Evolutionary conservation across 495 filamentous ascomycete genomes (phyloP).

Genomic region (Hypoxylon fuscum): DNA sequence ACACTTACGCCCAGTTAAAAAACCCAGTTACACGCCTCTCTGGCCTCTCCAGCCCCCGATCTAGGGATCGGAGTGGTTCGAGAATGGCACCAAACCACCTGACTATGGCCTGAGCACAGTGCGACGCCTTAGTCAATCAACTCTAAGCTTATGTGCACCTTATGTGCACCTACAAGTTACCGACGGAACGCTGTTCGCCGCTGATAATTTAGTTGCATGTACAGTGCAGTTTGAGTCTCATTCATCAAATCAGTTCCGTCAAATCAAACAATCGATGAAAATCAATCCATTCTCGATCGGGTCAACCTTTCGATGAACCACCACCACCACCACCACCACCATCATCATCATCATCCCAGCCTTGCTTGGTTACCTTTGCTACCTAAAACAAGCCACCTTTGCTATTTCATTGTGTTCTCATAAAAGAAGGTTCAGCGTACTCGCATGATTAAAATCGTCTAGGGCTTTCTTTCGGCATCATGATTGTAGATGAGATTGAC

Average conservation of each 20-base stretch:
- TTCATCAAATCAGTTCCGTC: constrained; percentile 4
- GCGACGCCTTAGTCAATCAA: constrained; percentile 10
- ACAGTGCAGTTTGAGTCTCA: constrained; percentile 7
- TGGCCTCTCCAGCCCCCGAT: constrained; percentile 19
- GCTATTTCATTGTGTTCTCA: constrained; percentile 18
- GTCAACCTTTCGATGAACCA: constrained; percentile 26
- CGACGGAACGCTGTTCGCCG: constrained; percentile 38
- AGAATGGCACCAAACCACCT: constrained; percentile 41
- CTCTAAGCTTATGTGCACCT: not conserved
- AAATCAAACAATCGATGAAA: constrained; percentile 24
- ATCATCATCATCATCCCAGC: not conserved
- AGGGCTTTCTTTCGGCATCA: constrained; percentile 26
- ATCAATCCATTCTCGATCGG: constrained; percentile 34
- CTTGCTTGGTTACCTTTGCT: constrained; percentile 23
- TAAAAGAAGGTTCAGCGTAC: constrained; percentile 22
- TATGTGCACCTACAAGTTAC: constrained; percentile 7
- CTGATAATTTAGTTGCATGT: constrained; percentile 26
- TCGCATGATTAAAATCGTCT: constrained; percentile 24
- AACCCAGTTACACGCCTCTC: constrained; percentile 27
- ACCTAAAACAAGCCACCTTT: constrained; percentile 32
- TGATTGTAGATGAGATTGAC: constrained; percentile 37
- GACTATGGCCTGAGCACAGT: constrained; percentile 43
- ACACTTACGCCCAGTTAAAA: not conserved
- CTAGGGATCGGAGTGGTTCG: constrained; percentile 39
- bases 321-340: constrained; percentile 8